A percentile compares a stretch with the other conserved stretches of the same genome.
These are phyloP conservation scores for Fusarium transvaalense DNA, from an alignment of 2,329 filamentous ascomycete genomes.

Conservation along the genomic window DNA sequence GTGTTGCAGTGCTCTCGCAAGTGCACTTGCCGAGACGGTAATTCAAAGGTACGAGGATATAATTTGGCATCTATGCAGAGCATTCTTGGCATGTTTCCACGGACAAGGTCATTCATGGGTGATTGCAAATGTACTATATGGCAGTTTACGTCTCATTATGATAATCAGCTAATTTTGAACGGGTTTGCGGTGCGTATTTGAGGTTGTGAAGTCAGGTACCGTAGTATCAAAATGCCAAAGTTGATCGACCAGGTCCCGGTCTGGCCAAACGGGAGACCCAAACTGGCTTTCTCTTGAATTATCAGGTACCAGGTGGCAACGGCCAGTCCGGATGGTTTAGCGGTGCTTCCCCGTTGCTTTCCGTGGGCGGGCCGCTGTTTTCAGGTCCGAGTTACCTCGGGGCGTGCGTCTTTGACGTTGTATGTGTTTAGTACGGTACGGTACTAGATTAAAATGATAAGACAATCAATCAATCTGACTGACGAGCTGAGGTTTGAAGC, in stretches of 20 bases:
- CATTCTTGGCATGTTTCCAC: conserved; percentile 38
- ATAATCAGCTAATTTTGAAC: conserved; percentile 20
- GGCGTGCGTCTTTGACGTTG: conserved; percentile 4
- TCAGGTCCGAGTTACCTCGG: conserved; percentile 30
- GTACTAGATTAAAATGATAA: conserved; percentile 1
- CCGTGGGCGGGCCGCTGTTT: conserved; percentile 13
- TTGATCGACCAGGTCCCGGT: neutral
- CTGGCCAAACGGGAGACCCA: neutral
- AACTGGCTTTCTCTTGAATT: neutral
- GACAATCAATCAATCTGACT: conserved; percentile 3
- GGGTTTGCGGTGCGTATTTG: neutral
- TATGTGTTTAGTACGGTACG: neutral
- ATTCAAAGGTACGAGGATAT: conserved; percentile 43
- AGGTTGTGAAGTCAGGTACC: neutral
- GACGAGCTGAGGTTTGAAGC: conserved; percentile 20
- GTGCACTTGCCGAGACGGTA: conserved; percentile 32
- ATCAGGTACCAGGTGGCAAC: conserved; percentile 26
- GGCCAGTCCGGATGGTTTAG: neutral
- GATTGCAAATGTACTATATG: conserved; percentile 34
- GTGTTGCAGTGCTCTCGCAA: conserved; percentile 8
- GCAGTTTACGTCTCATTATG: conserved; percentile 37
- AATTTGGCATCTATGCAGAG: conserved; percentile 41
- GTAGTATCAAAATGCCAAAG: neutral
- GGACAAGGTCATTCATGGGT: conserved; percentile 14
- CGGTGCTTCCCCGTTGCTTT: conserved; percentile 3